phyloP scores from a whole-genome alignment of 2,329 filamentous ascomycete genomes.

The Cladophialophora exuberans region DNA sequence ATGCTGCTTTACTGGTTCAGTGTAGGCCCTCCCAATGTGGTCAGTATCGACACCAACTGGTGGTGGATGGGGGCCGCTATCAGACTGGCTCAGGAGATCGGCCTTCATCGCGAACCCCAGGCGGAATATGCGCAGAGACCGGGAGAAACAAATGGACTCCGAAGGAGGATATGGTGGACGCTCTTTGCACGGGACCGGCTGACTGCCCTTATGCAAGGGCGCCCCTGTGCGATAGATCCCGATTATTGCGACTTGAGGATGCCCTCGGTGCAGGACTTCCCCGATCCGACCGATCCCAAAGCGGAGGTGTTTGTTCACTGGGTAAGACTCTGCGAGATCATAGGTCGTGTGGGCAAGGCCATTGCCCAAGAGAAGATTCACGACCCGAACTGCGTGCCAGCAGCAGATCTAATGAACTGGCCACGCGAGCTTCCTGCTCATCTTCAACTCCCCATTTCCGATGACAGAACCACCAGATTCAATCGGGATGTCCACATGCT shows the following conservation, averaged over 20 bases:
- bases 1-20: constrained; percentile 52
- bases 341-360: constrained; percentile 45
- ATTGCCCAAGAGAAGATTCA: constrained; percentile 36
- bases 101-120: constrained; percentile 44
- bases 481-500: constrained; percentile 48
- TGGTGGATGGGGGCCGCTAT: constrained; percentile 49
- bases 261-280: constrained; percentile 44
- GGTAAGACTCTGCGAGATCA: constrained; percentile 47
- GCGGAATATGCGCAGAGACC: not conserved
- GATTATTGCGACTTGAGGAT: constrained; percentile 47
- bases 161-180: constrained; percentile 48
- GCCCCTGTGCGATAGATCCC: constrained; percentile 49
- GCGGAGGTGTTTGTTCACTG: constrained; percentile 48
- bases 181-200: constrained; percentile 44
- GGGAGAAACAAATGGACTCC: constrained; percentile 32
- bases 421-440: constrained; percentile 39
- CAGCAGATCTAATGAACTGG: constrained; percentile 42
- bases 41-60: constrained; percentile 49
- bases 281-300: constrained; percentile 36
- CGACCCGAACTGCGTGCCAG: constrained; percentile 34
- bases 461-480: constrained; percentile 38
- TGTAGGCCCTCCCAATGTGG: constrained; percentile 43
- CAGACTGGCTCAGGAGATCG: constrained; percentile 50
- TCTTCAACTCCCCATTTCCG: constrained; percentile 39
- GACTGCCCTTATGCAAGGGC: constrained; percentile 49